Evolutionary conservation across 164 flowering plant species (phyloP).

Genomic region (Stephania japonica): DNA sequence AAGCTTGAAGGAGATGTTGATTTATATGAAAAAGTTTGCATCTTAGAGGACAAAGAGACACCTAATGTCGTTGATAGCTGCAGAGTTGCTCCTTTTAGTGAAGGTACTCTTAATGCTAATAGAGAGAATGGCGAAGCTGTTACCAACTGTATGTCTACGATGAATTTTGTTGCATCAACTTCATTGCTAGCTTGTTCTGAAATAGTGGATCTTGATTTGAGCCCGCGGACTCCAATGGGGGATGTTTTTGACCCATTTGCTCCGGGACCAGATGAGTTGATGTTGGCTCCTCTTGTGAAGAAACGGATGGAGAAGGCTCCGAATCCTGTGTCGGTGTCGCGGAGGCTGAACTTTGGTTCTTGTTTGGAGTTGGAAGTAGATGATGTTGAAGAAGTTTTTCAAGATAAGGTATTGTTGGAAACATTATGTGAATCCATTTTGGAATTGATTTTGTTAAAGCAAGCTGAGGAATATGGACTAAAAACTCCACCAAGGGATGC

Average conservation of each 20-base stretch:
- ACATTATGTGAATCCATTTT: slow-evolving; percentile 36
- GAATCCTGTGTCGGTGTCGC: slow-evolving; percentile 20
- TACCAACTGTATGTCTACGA: slow-evolving; percentile 25
- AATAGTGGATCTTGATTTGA: slow-evolving; percentile 7
- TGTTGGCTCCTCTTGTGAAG: slow-evolving; percentile 46
- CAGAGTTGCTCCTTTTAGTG: slow-evolving; percentile 21
- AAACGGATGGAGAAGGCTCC: slow-evolving; percentile 25
- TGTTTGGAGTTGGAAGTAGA: not conserved
- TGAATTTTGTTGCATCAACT: slow-evolving; percentile 21
- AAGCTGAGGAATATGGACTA: slow-evolving; percentile 27
- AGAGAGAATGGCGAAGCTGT: slow-evolving; percentile 30
- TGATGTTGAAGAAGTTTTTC: slow-evolving; percentile 21
- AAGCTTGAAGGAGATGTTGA: not conserved
- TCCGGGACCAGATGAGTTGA: slow-evolving; percentile 51
- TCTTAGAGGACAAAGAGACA: slow-evolving; percentile 9
- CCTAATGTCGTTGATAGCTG: not conserved
- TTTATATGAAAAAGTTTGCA: not conserved
- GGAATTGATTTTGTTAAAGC: slow-evolving; percentile 36
- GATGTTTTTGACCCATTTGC: slow-evolving; percentile 70
- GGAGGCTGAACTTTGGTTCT: slow-evolving; percentile 37
- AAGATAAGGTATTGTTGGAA: slow-evolving; percentile 40
- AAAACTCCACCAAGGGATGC: slow-evolving; percentile 11
- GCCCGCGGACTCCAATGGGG: slow-evolving; percentile 46
- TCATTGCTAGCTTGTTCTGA: not conserved
- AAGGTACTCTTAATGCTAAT: slow-evolving; percentile 33